Percentiles rank a stretch among this genome's conserved stretches.
Evolutionary conservation across 1,284 basidiomycete species (phyloP).

Genomic region (Phellopilus nigrolimitatus): DNA sequence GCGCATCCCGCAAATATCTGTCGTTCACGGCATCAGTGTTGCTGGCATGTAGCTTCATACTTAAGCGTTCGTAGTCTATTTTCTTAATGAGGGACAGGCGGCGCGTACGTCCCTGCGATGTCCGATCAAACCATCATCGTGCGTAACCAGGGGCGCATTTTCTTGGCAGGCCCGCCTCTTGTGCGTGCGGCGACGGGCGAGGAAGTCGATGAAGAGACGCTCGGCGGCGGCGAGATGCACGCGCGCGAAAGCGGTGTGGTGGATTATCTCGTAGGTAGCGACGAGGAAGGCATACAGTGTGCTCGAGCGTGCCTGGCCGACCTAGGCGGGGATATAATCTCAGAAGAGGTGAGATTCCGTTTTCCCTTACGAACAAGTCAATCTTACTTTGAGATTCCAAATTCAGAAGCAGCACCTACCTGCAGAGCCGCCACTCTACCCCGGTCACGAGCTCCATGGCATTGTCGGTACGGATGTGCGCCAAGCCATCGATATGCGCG

Average conservation of each 20-base stretch:
- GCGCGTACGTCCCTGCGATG: constrained; percentile 95
- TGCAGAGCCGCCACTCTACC: constrained; percentile 76
- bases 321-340: constrained; percentile 42
- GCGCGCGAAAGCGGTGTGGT: constrained; percentile 91
- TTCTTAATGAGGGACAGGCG: constrained; percentile 51
- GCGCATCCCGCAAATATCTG: no score
- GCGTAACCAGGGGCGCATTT: constrained; percentile 88
- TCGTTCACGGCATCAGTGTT: no score
- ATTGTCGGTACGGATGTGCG: constrained; percentile 88
- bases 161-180: constrained; percentile 92
- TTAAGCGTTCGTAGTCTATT: no score
- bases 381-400: no score
- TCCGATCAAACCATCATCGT: constrained; percentile 96
- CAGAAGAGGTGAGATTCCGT: not conserved
- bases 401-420: constrained; percentile 45
- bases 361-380: not conserved
- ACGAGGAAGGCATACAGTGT: constrained; percentile 84
- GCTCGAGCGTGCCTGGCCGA: constrained; percentile 80
- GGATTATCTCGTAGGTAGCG: constrained; percentile 85
- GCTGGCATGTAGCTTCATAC: no score
- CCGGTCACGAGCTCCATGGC: constrained; percentile 78
- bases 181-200: constrained; percentile 96
- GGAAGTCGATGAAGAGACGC: constrained; percentile 86
- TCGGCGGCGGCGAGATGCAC: constrained; percentile 93
- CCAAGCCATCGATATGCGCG: constrained; percentile 89